A percentile compares a stretch with the other conserved stretches of the same genome.
These are phyloP conservation scores for Geranomyces variabilis DNA, from an alignment of 192 early-diverging fungal genomes.

Conservation along the genomic window DNA sequence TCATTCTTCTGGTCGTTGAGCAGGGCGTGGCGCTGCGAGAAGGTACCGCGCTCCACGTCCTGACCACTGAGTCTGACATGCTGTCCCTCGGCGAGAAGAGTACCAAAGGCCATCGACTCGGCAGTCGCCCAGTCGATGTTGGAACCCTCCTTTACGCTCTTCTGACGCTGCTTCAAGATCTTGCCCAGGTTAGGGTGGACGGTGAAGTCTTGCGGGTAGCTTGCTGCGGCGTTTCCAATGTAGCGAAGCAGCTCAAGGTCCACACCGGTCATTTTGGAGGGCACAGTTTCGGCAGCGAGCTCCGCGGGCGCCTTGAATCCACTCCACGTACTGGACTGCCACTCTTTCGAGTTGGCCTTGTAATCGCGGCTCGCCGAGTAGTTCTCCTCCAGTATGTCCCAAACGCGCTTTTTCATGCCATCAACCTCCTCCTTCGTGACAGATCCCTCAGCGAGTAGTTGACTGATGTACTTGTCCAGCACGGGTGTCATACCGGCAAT, in stretches of 20 bases:
- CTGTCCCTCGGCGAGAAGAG: conserved; percentile 87
- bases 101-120: conserved; percentile 91
- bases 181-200: conserved; percentile 84
- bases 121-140: conserved; percentile 97
- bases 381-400: conserved; percentile 91
- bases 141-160: conserved; percentile 74
- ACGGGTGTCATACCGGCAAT: conserved; percentile 86
- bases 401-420: conserved; percentile 87
- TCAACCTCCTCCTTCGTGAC: conserved; percentile 83
- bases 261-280: conserved; percentile 72
- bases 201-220: conserved; percentile 81
- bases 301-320: conserved; percentile 85
- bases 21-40: conserved; percentile 97
- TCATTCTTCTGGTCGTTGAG: conserved; percentile 94
- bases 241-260: conserved; percentile 73
- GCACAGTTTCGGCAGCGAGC: conserved; percentile 72
- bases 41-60: conserved; percentile 98
- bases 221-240: conserved; percentile 81
- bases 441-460: conserved; percentile 82
- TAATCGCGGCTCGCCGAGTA: conserved; percentile 88
- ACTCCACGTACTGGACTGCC: conserved; percentile 93
- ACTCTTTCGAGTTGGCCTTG: conserved; percentile 86
- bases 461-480: conserved; percentile 80
- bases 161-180: conserved; percentile 83
- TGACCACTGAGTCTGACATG: conserved; percentile 92